Evolutionary conservation across 1,139 yeast species (phyloP), one percentile per base, ranked within the genome.

Genomic region (Debaryomycetaceae sp.): DNA sequence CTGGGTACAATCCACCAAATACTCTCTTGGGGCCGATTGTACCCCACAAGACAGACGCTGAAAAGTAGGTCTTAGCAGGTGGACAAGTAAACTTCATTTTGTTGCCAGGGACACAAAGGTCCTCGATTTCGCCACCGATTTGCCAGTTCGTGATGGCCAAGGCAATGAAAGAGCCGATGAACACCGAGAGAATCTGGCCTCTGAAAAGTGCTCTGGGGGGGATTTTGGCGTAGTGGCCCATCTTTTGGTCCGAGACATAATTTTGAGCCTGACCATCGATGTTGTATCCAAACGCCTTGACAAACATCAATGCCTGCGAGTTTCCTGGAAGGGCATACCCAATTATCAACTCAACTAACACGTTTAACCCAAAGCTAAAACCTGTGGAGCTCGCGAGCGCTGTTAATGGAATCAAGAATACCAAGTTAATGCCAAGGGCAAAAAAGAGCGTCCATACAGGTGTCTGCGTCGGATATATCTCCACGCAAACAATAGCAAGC

Each of bases 151-250:
- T 47, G 6, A 76, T 71, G 14, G 71, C 83, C 27, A 77, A 53
- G 31, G 68, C 58, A n/a, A 76, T 70, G 37, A 78, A 61, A 3
- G 65, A 56, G 39, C 61, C 61, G 30, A 70, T 35, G 13, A 51
- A 38, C 3, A 61, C 56, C 13, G 78, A 66, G 20, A 75, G 40
- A 36, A 77, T 45, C 52, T 77, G 83, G 16, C 71, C 68, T 42
- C 82, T 62, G 58, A 77, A 78, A 39, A 78, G 50, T 0, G 83
- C 72, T 39, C 77, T 56, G 23, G 84, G 83, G 9, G 83, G 78
- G 27, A 78, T 49, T 37, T 70, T 74, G 17, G 68, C 53, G 46
- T 75, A 75, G 48, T 75, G 82, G 2, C 72, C 80, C 57, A 66
- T 44, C 48, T 75, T 75, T 50, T 71, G 71, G 41, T 70, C 69